Evolutionary conservation across 306 rosid species (phyloP).

Genomic region (Canavalia ensiformis): DNA sequence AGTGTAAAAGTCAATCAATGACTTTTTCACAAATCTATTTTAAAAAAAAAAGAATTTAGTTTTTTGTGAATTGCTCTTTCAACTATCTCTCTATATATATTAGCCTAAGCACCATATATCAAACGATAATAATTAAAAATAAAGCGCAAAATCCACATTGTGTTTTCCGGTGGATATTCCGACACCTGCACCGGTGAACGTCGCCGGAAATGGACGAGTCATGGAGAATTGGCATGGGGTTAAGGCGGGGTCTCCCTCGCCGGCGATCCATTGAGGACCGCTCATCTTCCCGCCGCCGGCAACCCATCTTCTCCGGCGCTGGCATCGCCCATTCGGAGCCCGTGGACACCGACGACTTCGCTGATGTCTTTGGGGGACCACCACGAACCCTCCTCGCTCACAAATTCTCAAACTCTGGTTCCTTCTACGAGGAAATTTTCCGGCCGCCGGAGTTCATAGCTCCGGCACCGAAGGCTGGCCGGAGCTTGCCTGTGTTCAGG

Average conservation of each 20-base stretch:
- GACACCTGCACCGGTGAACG: slow-evolving; percentile 28
- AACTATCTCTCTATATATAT: slow-evolving; percentile 38
- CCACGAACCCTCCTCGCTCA: slow-evolving; percentile 70
- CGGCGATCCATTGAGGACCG: slow-evolving; percentile 61
- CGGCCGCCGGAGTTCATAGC: slow-evolving; percentile 52
- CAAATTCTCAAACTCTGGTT: slow-evolving; percentile 53
- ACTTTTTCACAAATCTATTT: slow-evolving; percentile 37
- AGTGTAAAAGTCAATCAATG: slow-evolving; percentile 50
- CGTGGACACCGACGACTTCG: slow-evolving; percentile 63
- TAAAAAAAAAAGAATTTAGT: no score
- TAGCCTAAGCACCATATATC: slow-evolving; percentile 26
- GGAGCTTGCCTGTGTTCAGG: slow-evolving; percentile 74
- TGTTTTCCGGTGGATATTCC: slow-evolving; percentile 34
- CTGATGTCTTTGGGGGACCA: slow-evolving; percentile 93
- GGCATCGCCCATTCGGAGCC: slow-evolving; percentile 32
- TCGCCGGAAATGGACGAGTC: slow-evolving; percentile 67
- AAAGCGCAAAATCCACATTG: slow-evolving; percentile 20
- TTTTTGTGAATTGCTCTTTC: slow-evolving; percentile 1
- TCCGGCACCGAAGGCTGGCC: slow-evolving; percentile 49
- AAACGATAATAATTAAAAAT: slow-evolving; percentile 9
- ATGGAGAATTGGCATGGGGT: slow-evolving; percentile 65
- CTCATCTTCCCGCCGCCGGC: slow-evolving; percentile 30
- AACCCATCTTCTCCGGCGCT: slow-evolving; percentile 48
- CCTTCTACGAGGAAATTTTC: slow-evolving; percentile 71
- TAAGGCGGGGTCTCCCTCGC: slow-evolving; percentile 60